Base-by-base conservation (phyloP, 192 early-diverging fungal genomes). In the Irineochytrium annulatum region DNA sequence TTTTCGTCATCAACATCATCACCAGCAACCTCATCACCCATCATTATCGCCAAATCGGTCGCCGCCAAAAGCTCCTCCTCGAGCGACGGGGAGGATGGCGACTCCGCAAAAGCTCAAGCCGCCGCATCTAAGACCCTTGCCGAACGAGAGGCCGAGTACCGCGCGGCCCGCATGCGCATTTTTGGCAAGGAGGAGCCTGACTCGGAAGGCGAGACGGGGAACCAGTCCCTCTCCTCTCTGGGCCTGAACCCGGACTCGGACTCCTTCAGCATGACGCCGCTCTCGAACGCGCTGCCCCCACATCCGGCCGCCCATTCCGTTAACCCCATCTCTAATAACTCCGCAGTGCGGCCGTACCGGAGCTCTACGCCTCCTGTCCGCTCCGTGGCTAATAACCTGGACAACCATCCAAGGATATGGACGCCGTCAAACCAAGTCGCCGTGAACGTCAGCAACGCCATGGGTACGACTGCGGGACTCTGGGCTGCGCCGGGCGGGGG, bases 111-210 rank as follows among this genome's bases (percentile, higher is more conserved):
- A n/a, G 39, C 39, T 13, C n/a, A 43, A 43, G 39, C n/a, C n/a
- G 14, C 13, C 14, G 14, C n/a, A n/a, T 14, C 51, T 14, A 60
- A 60, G 30, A 17, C 26, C 8, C 33, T 60, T 1, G 59, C 59
- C 14, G 59, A 39, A 32, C 57, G 57, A 30, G 55, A 58, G 1
- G 63, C 45, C 24, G 43, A 65, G 31, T 65, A 65, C 32, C 27
- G 33, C 32, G 63, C 37, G 4, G 63, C 48, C 3, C 39, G 56
- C 4, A 63, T 26, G n/a, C 54, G 55, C 30, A 65, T 65, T 33
- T 51, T 65, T 14, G 56, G 56, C 45, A 65, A 31, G 4, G 60
- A 30, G 19, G 29, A 62, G 51, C 29, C 17, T 4, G 32, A 54
- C 13, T 19, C 17, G 3, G 48, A 57, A 5, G 31, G 33, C 8